Percentiles rank a stretch among this genome's conserved stretches.
Evolutionary conservation across 306 rosid genomes (phyloP).

Genomic region (Dalbergia oliveri): DNA sequence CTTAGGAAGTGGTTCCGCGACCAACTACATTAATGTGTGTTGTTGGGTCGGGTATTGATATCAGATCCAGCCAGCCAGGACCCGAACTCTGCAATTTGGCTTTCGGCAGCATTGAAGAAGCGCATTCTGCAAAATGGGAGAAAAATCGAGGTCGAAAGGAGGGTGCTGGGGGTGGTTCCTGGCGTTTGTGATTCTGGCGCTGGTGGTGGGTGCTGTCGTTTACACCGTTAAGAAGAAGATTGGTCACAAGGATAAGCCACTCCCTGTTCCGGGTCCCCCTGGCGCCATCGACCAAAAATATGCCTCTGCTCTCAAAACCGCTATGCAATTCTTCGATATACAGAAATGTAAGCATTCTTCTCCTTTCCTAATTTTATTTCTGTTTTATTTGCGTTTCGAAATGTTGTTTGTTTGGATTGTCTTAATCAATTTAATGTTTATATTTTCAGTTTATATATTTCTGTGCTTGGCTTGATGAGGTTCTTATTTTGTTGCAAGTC

Average conservation of each 20-base stretch:
- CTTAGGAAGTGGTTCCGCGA: neutral
- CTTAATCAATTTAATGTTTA: neutral
- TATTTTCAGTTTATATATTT: neutral
- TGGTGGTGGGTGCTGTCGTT: conserved; percentile 67
- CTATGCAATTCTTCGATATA: conserved; percentile 85
- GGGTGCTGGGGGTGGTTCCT: conserved; percentile 82
- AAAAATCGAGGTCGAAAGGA: conserved; percentile 55
- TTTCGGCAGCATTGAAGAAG: neutral
- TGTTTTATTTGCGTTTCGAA: neutral
- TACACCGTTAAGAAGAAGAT: conserved; percentile 60
- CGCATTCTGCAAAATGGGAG: conserved; percentile 60
- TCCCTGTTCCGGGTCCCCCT: conserved; percentile 87
- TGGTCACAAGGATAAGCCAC: conserved; percentile 52
- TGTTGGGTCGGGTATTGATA: conserved; percentile 14
- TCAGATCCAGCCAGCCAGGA: conserved; percentile 48
- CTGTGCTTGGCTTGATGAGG: too few relatives aligned
- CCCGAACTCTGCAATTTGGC: neutral
- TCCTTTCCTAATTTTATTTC: neutral
- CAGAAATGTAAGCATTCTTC: conserved; percentile 72
- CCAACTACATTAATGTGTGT: conserved; percentile 34
- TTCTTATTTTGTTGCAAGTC: too few relatives aligned
- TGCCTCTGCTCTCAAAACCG: conserved; percentile 73
- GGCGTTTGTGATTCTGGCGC: conserved; percentile 66
- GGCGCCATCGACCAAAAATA: conserved; percentile 73
- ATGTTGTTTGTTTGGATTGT: neutral